Evolutionary conservation across 2,329 filamentous ascomycete species (phyloP).

Genomic region (Xylaria polymorpha): DNA sequence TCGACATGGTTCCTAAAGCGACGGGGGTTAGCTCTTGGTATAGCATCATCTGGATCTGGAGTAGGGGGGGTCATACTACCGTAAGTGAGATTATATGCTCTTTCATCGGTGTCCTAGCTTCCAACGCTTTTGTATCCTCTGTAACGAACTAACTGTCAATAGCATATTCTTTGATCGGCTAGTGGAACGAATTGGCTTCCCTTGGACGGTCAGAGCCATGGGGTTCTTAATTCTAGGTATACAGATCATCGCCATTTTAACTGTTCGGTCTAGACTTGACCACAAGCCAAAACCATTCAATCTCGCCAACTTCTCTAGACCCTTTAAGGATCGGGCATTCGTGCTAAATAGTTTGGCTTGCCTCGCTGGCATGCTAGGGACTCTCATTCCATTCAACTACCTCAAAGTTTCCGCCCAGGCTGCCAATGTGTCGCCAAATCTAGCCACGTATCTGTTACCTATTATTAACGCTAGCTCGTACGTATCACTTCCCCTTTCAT

Average conservation of each 20-base stretch:
- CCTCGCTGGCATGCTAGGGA: constrained; percentile 56
- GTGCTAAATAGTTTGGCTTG: constrained; percentile 48
- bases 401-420: constrained; percentile 60
- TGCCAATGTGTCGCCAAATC: constrained; percentile 55
- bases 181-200: constrained; percentile 58
- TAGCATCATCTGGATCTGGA: constrained; percentile 21
- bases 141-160: constrained; percentile 58
- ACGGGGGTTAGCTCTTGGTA: constrained; percentile 12
- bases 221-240: constrained; percentile 53
- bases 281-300: constrained; percentile 55
- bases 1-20: constrained; percentile 13
- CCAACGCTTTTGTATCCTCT: background rate
- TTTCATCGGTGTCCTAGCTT: background rate
- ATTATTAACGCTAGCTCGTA: constrained; percentile 68
- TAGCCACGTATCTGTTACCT: constrained; percentile 61
- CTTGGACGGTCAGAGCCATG: constrained; percentile 53
- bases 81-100: constrained; percentile 55
- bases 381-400: constrained; percentile 66
- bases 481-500: constrained; percentile 31
- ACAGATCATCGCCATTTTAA: constrained; percentile 47
- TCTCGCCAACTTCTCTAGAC: constrained; percentile 58
- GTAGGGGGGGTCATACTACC: constrained; percentile 69
- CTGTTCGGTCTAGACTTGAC: constrained; percentile 52
- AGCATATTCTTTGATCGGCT: constrained; percentile 64
- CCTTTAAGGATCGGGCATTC: constrained; percentile 55